phyloP scores from a whole-genome alignment of 192 early-diverging fungal species.

The Entomortierella parvispora region DNA sequence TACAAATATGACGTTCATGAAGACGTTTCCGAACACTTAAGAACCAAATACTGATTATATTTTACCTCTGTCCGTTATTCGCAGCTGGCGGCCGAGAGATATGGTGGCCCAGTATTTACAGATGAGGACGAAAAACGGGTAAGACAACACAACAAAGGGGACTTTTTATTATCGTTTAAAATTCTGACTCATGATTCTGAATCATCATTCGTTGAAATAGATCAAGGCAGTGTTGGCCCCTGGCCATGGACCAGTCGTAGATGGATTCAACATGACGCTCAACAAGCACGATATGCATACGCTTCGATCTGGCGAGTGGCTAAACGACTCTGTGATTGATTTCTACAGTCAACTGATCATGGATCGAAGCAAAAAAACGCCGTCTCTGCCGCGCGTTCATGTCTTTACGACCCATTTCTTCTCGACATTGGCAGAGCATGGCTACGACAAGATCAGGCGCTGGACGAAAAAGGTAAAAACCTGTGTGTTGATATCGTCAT shows the following conservation, averaged over 20 bases:
- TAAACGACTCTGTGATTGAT: conserved; percentile 98
- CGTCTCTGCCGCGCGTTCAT: conserved; percentile 72
- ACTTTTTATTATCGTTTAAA: background rate
- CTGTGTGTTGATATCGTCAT: background rate
- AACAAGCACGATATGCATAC: conserved; percentile 74
- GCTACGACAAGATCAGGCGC: conserved; percentile 77
- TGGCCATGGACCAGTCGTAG: conserved; percentile 46
- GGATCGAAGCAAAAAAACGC: conserved; percentile 61
- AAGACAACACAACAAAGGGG: background rate
- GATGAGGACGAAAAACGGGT: conserved; percentile 27
- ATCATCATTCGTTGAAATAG: background rate
- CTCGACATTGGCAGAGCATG: conserved; percentile 70
- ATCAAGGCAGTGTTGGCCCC: conserved; percentile 11
- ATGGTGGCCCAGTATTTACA: conserved; percentile 5
- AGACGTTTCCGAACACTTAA: background rate
- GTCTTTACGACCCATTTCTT: conserved; percentile 96
- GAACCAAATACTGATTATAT: background rate
- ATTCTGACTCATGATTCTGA: background rate
- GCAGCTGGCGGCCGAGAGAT: conserved; percentile 15
- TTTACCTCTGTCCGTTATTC: background rate
- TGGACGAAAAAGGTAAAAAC: conserved; percentile 80
- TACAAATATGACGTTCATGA: background rate
- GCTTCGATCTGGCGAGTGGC: conserved; percentile 78
- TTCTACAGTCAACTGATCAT: conserved; percentile 87
- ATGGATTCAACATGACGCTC: conserved; percentile 71